Base-by-base conservation (phyloP, 2,329 filamentous ascomycete species). In the Tolypocladium ovalisporum region DNA sequence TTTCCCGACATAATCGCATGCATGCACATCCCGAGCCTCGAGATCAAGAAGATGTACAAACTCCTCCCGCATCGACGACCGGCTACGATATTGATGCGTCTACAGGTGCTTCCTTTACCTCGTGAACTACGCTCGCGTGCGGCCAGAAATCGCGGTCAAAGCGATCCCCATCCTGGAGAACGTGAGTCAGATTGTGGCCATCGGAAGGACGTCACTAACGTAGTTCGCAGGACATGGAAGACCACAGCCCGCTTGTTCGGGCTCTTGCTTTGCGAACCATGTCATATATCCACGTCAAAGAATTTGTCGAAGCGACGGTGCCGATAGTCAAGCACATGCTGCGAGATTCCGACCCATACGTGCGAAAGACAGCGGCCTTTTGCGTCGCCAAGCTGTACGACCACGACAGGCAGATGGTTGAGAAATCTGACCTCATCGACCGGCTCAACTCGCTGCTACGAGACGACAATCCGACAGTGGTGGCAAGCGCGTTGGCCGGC, bases 1-100 rank as follows among this genome's bases (percentile, higher is more conserved):
- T 99, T 99, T 66, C 91, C 93, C 22, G 94, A 99, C 70, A 88
- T 99, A 59, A 89, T 99, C 65, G 86, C 80, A 61, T 97, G 93
- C 79, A 99, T 99, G 94, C 85, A 89, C 65, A 89, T 99, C 61
- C 88, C 87, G 55, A 96, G 89, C 67, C 77, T 99, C 71, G 94
- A 99, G 75, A 97, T 99, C 75, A 99, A 99, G 83, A 99, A 99
- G 81, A 99, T 99, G 94, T 97, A 78, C 9, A 29, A n/a, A 10
- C 2, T 17, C 47, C 47, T 4, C 1, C 4, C 19, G 17, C 29
- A 64, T 83, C 70, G 47, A 19, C 27, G 8, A 7, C 17, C 17
- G 10, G 32, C 6, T 19, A 19, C 2, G 35, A 56, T n/a, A 35
- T 44, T 55, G 35, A 57, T 35, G 27, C 12, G 35, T 10, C 17